Evolutionary conservation across 2,329 filamentous ascomycete species (phyloP).

Genomic region (Beauveria sp.): DNA sequence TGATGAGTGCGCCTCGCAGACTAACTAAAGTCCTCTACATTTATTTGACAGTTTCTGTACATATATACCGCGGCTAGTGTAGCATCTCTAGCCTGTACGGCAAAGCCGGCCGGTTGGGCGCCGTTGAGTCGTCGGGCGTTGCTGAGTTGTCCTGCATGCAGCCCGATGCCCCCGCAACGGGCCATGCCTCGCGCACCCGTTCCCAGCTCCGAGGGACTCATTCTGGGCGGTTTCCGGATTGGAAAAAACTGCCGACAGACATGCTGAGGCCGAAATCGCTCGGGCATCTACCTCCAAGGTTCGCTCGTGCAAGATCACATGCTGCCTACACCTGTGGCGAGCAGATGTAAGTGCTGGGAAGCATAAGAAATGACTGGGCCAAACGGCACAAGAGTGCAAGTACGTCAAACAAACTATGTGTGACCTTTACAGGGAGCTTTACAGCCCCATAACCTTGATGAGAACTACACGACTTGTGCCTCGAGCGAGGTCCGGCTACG

Average conservation of each 20-base stretch:
- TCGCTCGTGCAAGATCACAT: background rate
- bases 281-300: background rate
- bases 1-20: no score
- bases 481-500: background rate
- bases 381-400: background rate
- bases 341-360: background rate
- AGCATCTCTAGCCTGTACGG: background rate
- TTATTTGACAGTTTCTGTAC: background rate
- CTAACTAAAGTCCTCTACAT: background rate
- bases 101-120: background rate
- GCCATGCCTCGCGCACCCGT: background rate
- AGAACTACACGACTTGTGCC: background rate
- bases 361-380: background rate
- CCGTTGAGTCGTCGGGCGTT: background rate
- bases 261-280: background rate
- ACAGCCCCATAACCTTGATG: background rate
- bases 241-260: background rate
- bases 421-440: no score
- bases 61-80: background rate
- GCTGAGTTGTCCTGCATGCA: conserved; percentile 5
- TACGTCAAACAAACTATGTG: no score
- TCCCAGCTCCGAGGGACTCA: background rate
- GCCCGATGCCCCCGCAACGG: conserved; percentile 4
- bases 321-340: background rate
- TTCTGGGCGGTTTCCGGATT: background rate